Percentiles rank a stretch among this genome's conserved stretches.
Evolutionary conservation across 2,329 filamentous ascomycete species (phyloP).

Genomic region (Penicillium sp.): DNA sequence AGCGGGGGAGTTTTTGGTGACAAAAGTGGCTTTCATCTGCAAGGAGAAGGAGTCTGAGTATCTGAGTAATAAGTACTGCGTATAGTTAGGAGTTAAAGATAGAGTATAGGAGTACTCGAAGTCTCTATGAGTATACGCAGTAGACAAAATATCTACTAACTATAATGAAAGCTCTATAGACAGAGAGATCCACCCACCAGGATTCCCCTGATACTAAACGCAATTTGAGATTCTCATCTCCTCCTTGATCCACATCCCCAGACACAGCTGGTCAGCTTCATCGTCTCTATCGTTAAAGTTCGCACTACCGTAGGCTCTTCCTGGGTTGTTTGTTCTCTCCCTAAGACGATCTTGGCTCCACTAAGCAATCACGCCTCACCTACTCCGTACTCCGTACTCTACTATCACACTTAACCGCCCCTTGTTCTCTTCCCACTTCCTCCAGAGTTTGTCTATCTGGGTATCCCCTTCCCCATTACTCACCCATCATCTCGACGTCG

Average conservation of each 20-base stretch:
- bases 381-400: not conserved
- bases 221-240: slow-evolving; percentile 1
- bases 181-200: not conserved
- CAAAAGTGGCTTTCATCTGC: not conserved
- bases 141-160: no score
- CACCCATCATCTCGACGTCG: no score
- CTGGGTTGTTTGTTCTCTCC: not conserved
- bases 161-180: not conserved
- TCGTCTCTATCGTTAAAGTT: not conserved
- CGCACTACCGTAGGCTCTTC: not conserved
- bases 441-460: not conserved
- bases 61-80: no score
- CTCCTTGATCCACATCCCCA: slow-evolving; percentile 3
- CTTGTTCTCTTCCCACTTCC: not conserved
- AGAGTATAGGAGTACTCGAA: no score
- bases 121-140: no score
- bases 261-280: not conserved
- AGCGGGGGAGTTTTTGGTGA: not conserved
- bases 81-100: not conserved
- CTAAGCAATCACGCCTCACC: not conserved
- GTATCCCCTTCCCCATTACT: slow-evolving; percentile 1
- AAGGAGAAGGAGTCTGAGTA: not conserved
- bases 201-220: not conserved
- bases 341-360: not conserved
- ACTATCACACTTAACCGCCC: not conserved